Evolutionary conservation across 495 filamentous ascomycete genomes (phyloP), one percentile per base, ranked within the genome.

Genomic region (Aspergillus olivimuriae): DNA sequence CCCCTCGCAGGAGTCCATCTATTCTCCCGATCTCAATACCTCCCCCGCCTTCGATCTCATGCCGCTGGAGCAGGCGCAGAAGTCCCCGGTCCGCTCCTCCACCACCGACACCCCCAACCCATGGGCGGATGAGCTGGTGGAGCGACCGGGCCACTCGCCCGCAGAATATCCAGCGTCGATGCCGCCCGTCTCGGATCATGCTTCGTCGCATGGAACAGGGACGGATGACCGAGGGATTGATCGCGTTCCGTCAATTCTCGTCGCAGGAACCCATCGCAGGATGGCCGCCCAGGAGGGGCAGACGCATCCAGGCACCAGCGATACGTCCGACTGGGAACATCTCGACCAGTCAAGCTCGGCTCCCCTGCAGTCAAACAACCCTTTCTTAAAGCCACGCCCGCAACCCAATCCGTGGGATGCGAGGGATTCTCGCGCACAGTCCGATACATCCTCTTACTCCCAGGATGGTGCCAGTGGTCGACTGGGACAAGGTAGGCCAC

Each of bases 341-440:
- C 16, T 50, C 16, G 44, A 43, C 24, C 24, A 28, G 4, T 21
- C 39, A 19, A 33, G 55, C 1, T 55, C 64, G 0, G 48, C 60
- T n/a, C 64, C 56, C 28, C 50, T 72, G 10, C 65, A 61, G 26
- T 70, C 69, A 6, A 72, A 70, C 34, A 72, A 72, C 37, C 69
- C 69, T 10, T 72, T 72, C 36, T 30, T 70, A 41, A 69, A 68
- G 26, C 43, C 60, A 35, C 41, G 60, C 3, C 41, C 50, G 7
- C 44, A 55, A 2, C 43, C 51, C 6, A 57, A 60, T 22, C 51
- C 56, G 9, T 53, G 48, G 47, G 58, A 53, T 11, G 51, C 61
- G 17, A 55, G 52, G 47, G 53, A 50, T 20, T 48, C 54, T 16
- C 44, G 56, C 12, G 20, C 57, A 28, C 55, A 52, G n/a, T 52